phyloP scores from a whole-genome alignment of 768 basidiomycete genomes.

The Russula lepida region DNA sequence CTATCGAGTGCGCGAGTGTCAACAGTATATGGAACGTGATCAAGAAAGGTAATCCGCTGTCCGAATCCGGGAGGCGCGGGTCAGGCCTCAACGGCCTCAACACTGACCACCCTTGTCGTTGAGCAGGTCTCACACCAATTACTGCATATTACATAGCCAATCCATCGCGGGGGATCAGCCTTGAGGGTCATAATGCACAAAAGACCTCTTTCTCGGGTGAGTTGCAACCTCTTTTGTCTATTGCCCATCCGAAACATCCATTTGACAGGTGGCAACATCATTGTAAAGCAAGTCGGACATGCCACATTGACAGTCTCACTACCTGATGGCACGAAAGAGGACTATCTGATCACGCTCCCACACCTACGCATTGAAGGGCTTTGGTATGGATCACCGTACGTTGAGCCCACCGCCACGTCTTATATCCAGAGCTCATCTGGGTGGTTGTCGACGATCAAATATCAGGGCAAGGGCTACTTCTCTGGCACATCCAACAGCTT shows the following conservation, averaged over 20 bases:
- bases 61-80: too few relatives aligned
- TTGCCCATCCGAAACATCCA: neutral
- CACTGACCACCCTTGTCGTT: constrained; percentile 72
- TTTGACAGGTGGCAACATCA: constrained; percentile 54
- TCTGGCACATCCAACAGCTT: constrained; percentile 88
- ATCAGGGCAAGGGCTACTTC: constrained; percentile 96
- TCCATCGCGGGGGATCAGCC: constrained; percentile 58
- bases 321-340: constrained; percentile 47
- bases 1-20: too few relatives aligned
- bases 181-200: constrained; percentile 87
- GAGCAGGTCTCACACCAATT: constrained; percentile 98
- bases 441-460: constrained; percentile 54
- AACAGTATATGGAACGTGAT: too few relatives aligned
- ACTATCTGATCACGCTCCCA: constrained; percentile 88
- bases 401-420: constrained; percentile 78
- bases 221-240: constrained; percentile 17
- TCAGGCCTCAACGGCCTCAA: too few relatives aligned
- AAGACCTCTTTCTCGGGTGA: constrained; percentile 86
- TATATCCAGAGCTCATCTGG: constrained; percentile 68
- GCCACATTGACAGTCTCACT: constrained; percentile 68
- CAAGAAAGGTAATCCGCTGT: too few relatives aligned
- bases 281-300: constrained; percentile 94
- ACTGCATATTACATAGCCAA: constrained; percentile 87
- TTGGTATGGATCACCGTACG: constrained; percentile 86
- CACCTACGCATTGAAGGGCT: constrained; percentile 88